Evolutionary conservation across 139 green algal genomes (phyloP).

Genomic region (Gonium pectorale): DNA sequence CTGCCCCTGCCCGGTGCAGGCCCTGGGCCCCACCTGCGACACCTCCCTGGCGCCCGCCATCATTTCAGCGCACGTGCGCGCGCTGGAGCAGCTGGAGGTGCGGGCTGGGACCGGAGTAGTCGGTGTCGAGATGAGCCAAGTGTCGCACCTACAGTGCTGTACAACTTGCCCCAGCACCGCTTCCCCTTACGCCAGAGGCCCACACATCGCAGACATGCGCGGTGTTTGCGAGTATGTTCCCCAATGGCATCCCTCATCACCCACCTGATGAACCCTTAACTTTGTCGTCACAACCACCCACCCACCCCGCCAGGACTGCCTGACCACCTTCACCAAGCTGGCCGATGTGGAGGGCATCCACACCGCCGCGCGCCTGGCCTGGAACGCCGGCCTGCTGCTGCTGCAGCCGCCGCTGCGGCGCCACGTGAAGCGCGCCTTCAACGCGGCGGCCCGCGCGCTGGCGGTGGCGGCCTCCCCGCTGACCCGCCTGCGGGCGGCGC

Average conservation of each 20-base stretch:
- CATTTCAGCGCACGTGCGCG: conserved; percentile 35
- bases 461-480: conserved; percentile 61
- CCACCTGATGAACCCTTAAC: too few species aligned
- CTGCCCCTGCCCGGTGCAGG: neutral
- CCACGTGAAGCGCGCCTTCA: conserved; percentile 63
- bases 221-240: too few species aligned
- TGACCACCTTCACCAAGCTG: conserved; percentile 63
- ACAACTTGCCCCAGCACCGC: too few species aligned
- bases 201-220: too few species aligned
- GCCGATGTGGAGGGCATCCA: conserved; percentile 69
- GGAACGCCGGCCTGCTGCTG: conserved; percentile 74
- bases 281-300: too few species aligned
- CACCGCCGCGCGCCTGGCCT: conserved; percentile 64
- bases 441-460: conserved; percentile 65
- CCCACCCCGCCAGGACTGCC: conserved; percentile 35
- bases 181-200: too few species aligned
- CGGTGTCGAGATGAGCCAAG: too few species aligned
- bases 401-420: conserved; percentile 60
- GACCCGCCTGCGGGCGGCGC: conserved; percentile 56
- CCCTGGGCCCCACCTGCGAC: conserved; percentile 30
- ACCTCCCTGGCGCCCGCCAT: conserved; percentile 22
- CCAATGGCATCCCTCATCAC: too few species aligned
- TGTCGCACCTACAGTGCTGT: too few species aligned
- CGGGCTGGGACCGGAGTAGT: too few species aligned
- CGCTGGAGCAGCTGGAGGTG: conserved; percentile 44